Evolutionary conservation across 2,329 filamentous ascomycete species (phyloP), one percentile per base, ranked within the genome.

Genomic region (Passalora sequoiae): DNA sequence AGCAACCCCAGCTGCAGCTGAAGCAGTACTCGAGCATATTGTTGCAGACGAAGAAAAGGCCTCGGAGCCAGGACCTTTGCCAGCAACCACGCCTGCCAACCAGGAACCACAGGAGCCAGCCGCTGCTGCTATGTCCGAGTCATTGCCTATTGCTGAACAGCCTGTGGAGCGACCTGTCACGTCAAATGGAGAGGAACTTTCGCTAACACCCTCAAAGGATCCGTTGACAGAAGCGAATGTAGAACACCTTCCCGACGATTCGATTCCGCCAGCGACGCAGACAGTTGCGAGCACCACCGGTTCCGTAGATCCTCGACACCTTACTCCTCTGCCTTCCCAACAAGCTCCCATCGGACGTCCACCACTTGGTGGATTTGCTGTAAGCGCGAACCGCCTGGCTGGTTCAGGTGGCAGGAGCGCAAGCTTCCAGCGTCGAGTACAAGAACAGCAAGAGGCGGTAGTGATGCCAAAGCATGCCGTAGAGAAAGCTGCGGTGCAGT

Each of bases 391-490:
- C 59, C 95, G 94, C 71, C 86, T 86, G 9, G 84, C 83, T 49
- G 71, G 78, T 17, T 68, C 66, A 22, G 59, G 76, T 44, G 72
- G 74, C 47, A 85, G 91, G 49, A 82, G 81, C 42, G 79, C 87
- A 15, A 89, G 83, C 69, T 88, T 85, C 66, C 85, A 94, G 65
- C 82, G 91, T 54, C 85, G 88, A 59, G 77, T 96, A 41, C 75
- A 94, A 60, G 89, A 97, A 59, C 92, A 98, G 64, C 89, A 95
- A 67, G 92, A 98, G 70, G 88, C 92, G 46, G 92, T 98, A 29
- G 89, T 95, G 53, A 96, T 98, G 91, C 92, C 92, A 33, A 89
- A 87, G 47, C 95, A 96, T 71, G 89, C 92, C 40, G 85, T 98
- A 20, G 91, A 97, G 64, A 83, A 89, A 58, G 81, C 91, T 54